A percentile compares a stretch with the other conserved stretches of the same genome.
These are phyloP conservation scores for Kwoniella sp. DNA, from an alignment of 768 basidiomycete genomes.

Conservation along the genomic window DNA sequence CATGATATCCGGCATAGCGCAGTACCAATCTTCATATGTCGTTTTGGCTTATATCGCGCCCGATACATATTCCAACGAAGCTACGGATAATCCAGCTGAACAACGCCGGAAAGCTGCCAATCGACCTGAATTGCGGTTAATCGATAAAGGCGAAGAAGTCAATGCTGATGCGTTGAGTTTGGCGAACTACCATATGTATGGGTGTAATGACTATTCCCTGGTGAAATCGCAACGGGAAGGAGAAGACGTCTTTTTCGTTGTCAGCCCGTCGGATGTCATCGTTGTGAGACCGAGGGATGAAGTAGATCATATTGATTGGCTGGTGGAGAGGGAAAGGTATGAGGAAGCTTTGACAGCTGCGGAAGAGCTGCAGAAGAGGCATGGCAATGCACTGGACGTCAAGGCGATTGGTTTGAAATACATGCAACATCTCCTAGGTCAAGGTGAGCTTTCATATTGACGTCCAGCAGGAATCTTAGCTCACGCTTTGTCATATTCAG, in stretches of 20 bases:
- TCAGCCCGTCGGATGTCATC: conserved; percentile 83
- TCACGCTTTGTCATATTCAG: conserved; percentile 52
- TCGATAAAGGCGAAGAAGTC: conserved; percentile 87
- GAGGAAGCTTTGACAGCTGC: conserved; percentile 85
- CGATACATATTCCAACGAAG: conserved; percentile 72
- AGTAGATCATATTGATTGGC: conserved; percentile 87
- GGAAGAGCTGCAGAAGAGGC: conserved; percentile 64
- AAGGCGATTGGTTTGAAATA: conserved; percentile 76
- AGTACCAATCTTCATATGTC: conserved; percentile 68
- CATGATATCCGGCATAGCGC: conserved; percentile 88
- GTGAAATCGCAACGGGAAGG: conserved; percentile 59
- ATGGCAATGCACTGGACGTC: conserved; percentile 58
- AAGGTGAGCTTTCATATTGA: conserved; percentile 62
- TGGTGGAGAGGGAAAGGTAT: conserved; percentile 80
- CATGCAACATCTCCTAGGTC: conserved; percentile 76
- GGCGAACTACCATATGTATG: conserved; percentile 75
- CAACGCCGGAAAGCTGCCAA: conserved; percentile 83
- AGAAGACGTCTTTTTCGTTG: conserved; percentile 71
- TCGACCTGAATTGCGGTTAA: conserved; percentile 90
- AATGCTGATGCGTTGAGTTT: conserved; percentile 80
- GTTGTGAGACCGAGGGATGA: conserved; percentile 83
- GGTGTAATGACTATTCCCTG: conserved; percentile 87
- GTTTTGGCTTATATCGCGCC: conserved; percentile 84
- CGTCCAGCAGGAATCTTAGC: background rate
- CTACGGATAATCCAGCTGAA: conserved; percentile 67